phyloP scores from a whole-genome alignment of 768 basidiomycete species.

The Tubosaeta sp. region DNA sequence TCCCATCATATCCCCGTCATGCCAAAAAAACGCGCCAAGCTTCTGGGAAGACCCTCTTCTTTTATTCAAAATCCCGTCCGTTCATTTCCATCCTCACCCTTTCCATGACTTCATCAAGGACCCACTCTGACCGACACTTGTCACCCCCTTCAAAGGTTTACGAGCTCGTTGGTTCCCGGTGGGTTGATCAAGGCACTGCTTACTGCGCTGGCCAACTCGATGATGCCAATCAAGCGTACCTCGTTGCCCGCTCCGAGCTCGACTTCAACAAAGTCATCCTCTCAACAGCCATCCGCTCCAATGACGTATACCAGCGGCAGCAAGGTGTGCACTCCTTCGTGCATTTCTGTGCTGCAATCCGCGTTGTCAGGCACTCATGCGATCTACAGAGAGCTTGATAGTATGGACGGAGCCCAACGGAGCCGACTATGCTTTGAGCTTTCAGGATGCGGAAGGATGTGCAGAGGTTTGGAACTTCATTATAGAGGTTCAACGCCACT shows the following conservation, averaged over 20 bases:
- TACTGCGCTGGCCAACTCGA: constrained; percentile 90
- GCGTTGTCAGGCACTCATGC: constrained; percentile 9
- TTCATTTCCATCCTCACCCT: constrained; percentile 19
- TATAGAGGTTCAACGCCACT: constrained; percentile 82
- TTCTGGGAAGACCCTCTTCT: constrained; percentile 7
- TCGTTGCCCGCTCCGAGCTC: constrained; percentile 79
- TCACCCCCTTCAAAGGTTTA: constrained; percentile 66
- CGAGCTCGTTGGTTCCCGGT: constrained; percentile 83
- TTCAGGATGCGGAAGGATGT: constrained; percentile 94
- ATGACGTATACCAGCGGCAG: constrained; percentile 82
- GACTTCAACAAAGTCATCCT: constrained; percentile 71
- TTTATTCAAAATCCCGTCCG: constrained; percentile 15
- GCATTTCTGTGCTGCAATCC: constrained; percentile 2
- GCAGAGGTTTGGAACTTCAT: constrained; percentile 98
- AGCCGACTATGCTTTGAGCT: constrained; percentile 93
- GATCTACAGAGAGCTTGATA: constrained; percentile 80
- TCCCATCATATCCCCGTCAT: constrained; percentile 22
- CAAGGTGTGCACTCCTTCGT: constrained; percentile 54
- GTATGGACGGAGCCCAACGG: constrained; percentile 98
- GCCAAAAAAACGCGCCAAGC: constrained; percentile 22
- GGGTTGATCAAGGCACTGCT: constrained; percentile 96
- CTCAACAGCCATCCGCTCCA: constrained; percentile 73
- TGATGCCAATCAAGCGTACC: constrained; percentile 69
- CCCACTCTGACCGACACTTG: constrained; percentile 27
- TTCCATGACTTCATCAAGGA: constrained; percentile 32